These are phyloP conservation scores for Macadamia integrifolia DNA, from an alignment of 164 flowering plant species.

Conservation along the genomic window DNA sequence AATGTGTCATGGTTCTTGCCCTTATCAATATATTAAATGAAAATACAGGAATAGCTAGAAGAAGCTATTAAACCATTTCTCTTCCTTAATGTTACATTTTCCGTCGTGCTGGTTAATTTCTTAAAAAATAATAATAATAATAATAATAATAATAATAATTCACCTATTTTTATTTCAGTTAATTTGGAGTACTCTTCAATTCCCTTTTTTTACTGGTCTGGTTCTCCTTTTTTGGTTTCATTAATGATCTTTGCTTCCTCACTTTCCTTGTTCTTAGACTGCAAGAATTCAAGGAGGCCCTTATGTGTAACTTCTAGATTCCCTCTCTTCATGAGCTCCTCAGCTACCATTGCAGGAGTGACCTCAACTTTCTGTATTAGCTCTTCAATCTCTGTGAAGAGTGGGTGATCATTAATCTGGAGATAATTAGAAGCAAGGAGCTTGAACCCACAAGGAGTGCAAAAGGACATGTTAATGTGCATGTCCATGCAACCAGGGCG, in stretches of 20 bases:
- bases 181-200: background rate
- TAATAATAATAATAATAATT: too few species aligned
- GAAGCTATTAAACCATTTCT: too few species aligned
- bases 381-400: slow-evolving; percentile 23
- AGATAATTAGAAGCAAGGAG: slow-evolving; percentile 44
- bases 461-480: slow-evolving; percentile 58
- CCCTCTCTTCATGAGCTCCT: background rate
- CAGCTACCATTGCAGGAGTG: slow-evolving; percentile 2
- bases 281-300: background rate
- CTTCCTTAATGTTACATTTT: too few species aligned
- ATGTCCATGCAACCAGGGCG: slow-evolving; percentile 63
- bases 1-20: too few species aligned
- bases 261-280: background rate
- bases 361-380: slow-evolving; percentile 11
- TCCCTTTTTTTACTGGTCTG: background rate
- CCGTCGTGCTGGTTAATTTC: too few species aligned
- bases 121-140: too few species aligned
- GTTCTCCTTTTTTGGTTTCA: background rate
- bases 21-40: too few species aligned
- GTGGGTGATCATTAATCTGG: slow-evolving; percentile 16
- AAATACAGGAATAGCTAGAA: too few species aligned
- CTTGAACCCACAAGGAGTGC: slow-evolving; percentile 33
- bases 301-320: background rate
- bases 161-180: too few species aligned
- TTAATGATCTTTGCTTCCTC: background rate